Evolutionary conservation across 305 asterid species (phyloP).

Genomic region (Fraxinus albicans): DNA sequence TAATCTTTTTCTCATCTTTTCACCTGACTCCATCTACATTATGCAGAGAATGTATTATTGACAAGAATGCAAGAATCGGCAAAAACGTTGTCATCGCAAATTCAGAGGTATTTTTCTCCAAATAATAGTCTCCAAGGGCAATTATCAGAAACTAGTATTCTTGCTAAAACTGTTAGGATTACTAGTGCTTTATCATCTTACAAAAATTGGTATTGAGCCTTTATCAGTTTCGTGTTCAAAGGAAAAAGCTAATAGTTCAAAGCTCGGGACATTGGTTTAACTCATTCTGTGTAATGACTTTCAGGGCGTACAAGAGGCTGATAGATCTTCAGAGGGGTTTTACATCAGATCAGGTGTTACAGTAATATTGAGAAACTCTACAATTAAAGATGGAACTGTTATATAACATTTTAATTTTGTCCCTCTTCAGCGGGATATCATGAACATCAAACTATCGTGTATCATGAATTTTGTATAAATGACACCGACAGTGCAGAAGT

Average conservation of each 20-base stretch:
- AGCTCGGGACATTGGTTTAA: neutral
- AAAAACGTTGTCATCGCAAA: conserved; percentile 77
- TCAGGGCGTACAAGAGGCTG: conserved; percentile 95
- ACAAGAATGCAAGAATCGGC: conserved; percentile 92
- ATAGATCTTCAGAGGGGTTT: conserved; percentile 85
- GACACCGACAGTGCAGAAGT: conserved; percentile 5
- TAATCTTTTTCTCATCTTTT: conserved; percentile 13
- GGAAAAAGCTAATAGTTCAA: neutral
- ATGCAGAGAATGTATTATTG: conserved; percentile 84
- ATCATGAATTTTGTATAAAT: conserved; percentile 15
- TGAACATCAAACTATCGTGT: conserved; percentile 3
- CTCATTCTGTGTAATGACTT: conserved; percentile 23
- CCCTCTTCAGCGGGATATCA: conserved; percentile 16
- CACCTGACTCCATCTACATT: conserved; percentile 15
- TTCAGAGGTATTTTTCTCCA: conserved; percentile 60
- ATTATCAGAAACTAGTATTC: neutral
- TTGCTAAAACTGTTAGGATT: neutral
- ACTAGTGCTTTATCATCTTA: neutral
- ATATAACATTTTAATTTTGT: conserved; percentile 42
- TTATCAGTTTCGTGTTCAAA: neutral
- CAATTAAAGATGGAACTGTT: conserved; percentile 75
- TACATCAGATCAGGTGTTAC: conserved; percentile 87
- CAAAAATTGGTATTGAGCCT: neutral
- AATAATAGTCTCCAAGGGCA: conserved; percentile 14
- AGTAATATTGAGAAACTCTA: conserved; percentile 64